Evolutionary conservation across 2,329 filamentous ascomycete species (phyloP).

Genomic region (Ophiocordyceps camponoti-floridani): DNA sequence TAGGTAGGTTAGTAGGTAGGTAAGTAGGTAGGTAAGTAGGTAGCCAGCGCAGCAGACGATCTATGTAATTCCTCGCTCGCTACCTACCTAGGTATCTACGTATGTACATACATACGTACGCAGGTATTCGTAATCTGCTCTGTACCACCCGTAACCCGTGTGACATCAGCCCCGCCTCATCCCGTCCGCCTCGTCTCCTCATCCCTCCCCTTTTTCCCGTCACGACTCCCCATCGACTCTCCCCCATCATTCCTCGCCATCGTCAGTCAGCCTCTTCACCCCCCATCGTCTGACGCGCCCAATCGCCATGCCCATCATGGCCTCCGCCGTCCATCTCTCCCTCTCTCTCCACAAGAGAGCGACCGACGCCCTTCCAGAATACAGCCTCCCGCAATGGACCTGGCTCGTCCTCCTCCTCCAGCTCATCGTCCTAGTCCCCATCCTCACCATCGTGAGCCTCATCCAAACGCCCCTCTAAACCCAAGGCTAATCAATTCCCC

Average conservation of each 20-base stretch:
- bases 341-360: conserved; percentile 13
- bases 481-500: neutral
- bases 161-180: neutral
- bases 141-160: neutral
- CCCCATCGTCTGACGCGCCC: neutral
- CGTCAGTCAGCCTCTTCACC: neutral
- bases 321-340: conserved; percentile 4
- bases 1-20: no score
- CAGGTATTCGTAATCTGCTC: neutral
- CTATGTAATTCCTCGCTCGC: no score
- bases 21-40: no score
- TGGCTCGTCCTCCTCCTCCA: conserved; percentile 19
- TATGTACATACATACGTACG: no score
- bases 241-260: neutral
- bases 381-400: conserved; percentile 21
- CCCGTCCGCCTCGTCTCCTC: neutral
- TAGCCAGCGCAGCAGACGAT: no score
- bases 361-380: conserved; percentile 6
- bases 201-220: neutral
- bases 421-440: conserved; percentile 25
- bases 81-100: no score
- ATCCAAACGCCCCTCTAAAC: neutral
- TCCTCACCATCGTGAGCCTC: conserved; percentile 22
- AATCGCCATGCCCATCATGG: neutral
- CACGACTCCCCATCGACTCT: neutral